phyloP scores from a whole-genome alignment of 148 eudicot species.

The Rhododendron williamsianum region DNA sequence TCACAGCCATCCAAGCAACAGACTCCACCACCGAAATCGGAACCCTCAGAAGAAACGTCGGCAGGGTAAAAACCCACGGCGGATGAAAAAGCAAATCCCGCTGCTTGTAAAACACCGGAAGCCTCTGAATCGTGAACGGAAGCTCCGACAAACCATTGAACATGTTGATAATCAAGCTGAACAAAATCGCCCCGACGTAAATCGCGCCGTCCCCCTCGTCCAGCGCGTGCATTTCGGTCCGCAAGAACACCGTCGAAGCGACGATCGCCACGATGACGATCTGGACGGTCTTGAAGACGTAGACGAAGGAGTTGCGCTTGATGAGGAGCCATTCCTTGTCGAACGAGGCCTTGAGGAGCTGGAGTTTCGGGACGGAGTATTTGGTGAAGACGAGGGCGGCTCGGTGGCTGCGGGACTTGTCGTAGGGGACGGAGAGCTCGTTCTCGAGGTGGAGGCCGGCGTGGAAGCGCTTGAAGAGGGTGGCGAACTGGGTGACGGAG shows the following conservation, averaged over 20 bases:
- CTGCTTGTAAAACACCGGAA: conserved; percentile 80
- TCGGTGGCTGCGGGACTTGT: conserved; percentile 46
- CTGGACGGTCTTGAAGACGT: conserved; percentile 59
- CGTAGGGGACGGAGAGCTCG: conserved; percentile 66
- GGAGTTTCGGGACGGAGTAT: conserved; percentile 47
- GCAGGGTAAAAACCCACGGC: conserved; percentile 74
- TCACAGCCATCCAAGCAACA: conserved; percentile 54
- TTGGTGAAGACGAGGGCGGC: conserved; percentile 53
- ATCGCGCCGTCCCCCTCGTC: conserved; percentile 55
- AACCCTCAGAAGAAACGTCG: conserved; percentile 58
- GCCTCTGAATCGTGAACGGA: conserved; percentile 49
- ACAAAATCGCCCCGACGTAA: conserved; percentile 64
- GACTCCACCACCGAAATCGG: conserved; percentile 75
- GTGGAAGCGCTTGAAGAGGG: conserved; percentile 60
- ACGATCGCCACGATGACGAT: conserved; percentile 54
- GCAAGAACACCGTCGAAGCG: conserved; percentile 52
- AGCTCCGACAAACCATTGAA: conserved; percentile 70
- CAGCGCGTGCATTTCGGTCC: conserved; percentile 48
- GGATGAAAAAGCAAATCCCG: conserved; percentile 76
- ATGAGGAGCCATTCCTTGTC: conserved; percentile 75
- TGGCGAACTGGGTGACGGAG: conserved; percentile 47
- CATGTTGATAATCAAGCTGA: conserved; percentile 54
- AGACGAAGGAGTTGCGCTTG: conserved; percentile 63
- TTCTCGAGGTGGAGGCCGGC: conserved; percentile 58
- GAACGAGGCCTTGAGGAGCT: conserved; percentile 60